phyloP scores from a whole-genome alignment of 164 flowering plant species.

The Tetracentron sinense region DNA sequence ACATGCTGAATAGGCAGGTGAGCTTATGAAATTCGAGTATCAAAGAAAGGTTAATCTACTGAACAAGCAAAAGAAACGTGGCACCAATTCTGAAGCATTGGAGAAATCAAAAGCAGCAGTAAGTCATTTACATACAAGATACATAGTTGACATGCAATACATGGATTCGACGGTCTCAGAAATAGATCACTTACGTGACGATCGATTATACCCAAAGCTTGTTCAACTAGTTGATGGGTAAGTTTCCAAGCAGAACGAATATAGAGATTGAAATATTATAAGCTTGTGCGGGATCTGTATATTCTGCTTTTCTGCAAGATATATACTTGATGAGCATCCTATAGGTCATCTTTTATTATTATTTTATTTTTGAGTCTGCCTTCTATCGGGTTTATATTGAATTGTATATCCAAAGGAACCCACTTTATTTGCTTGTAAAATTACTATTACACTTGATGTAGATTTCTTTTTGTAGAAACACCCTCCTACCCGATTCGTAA shows the following conservation, averaged over 20 bases:
- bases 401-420: no score
- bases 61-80: slow-evolving; percentile 73
- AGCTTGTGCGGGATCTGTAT: no score
- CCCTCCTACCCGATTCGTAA: no score
- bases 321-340: no score
- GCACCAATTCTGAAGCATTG: slow-evolving; percentile 54
- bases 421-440: no score
- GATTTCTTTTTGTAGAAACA: no score
- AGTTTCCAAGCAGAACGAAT: slow-evolving; percentile 26
- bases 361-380: no score
- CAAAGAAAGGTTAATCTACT: slow-evolving; percentile 67
- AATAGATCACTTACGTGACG: slow-evolving; percentile 69
- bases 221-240: slow-evolving; percentile 73
- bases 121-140: slow-evolving; percentile 92
- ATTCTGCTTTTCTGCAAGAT: no score
- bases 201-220: slow-evolving; percentile 78
- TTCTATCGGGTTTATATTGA: no score
- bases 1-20: slow-evolving; percentile 62
- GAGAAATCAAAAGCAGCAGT: slow-evolving; percentile 93
- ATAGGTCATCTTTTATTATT: no score
- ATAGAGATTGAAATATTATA: neutral
- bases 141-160: slow-evolving; percentile 90
- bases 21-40: slow-evolving; percentile 85
- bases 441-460: no score
- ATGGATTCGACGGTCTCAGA: slow-evolving; percentile 88